Conservation (phyloP, 2,329 filamentous ascomycete genomes). For the Harringtonia aguacate region DNA sequence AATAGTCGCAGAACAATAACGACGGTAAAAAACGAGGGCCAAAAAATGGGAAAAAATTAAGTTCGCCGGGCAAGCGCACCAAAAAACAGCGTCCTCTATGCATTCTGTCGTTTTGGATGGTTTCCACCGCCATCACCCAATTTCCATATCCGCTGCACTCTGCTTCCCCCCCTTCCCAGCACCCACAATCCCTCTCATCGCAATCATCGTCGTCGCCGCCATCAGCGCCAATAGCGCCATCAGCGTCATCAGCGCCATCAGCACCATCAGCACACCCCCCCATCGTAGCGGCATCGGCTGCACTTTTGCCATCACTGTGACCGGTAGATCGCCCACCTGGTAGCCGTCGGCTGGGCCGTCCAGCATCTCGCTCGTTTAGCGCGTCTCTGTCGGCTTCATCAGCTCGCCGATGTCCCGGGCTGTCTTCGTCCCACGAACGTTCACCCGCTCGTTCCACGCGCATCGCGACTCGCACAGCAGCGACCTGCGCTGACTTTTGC, state of each 20-base stretch:
- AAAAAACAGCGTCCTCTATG: constrained; percentile 6
- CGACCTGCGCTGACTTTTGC: too few relatives aligned
- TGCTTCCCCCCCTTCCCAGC: background rate
- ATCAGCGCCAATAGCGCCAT: background rate
- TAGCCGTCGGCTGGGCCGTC: background rate
- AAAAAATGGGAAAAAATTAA: constrained; percentile 6
- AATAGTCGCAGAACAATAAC: constrained; percentile 1
- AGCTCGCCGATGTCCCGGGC: background rate
- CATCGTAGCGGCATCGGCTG: too few relatives aligned
- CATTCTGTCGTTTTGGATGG: constrained; percentile 1
- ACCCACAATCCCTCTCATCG: constrained; percentile 1
- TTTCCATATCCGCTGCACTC: constrained; percentile 6
- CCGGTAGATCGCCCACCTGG: too few relatives aligned
- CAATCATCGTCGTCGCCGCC: constrained; percentile 2
- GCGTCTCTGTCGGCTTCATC: too few relatives aligned
- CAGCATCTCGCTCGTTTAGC: background rate
- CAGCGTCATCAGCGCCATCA: background rate
- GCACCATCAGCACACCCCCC: too few relatives aligned
- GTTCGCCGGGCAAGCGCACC: constrained; percentile 10
- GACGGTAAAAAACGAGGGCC: constrained; percentile 2
- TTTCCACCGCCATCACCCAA: constrained; percentile 9
- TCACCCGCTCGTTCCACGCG: background rate
- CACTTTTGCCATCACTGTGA: too few relatives aligned
- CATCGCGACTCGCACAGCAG: background rate
- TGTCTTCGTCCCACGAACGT: background rate